A percentile compares a stretch with the other conserved stretches of the same genome.
Conservation (phyloP, 106 monocot genomes). For the Posidonia australis region DNA sequence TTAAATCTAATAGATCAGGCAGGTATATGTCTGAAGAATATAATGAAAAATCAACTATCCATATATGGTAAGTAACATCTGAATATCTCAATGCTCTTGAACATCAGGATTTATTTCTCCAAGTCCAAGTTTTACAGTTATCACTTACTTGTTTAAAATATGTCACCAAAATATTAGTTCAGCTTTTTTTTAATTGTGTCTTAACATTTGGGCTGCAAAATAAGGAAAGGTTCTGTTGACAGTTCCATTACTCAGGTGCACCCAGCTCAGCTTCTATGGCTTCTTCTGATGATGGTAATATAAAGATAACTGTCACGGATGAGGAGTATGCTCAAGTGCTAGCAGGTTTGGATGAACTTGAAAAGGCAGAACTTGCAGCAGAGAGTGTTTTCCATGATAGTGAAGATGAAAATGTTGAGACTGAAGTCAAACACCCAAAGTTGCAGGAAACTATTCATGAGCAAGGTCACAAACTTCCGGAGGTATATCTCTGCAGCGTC, state of each 20-base stretch:
- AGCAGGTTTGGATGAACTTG: conserved; percentile 72
- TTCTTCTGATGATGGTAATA: conserved; percentile 10
- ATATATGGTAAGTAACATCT: neutral
- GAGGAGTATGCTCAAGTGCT: conserved; percentile 51
- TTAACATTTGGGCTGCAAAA: neutral
- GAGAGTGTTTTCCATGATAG: conserved; percentile 24
- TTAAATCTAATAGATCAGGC: neutral
- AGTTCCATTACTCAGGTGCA: neutral
- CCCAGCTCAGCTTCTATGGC: conserved; percentile 1
- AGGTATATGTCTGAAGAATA: too few species aligned
- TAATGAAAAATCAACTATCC: too few species aligned
- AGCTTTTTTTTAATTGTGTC: neutral
- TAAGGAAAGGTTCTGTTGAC: neutral
- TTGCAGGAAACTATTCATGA: neutral
- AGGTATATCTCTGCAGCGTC: neutral
- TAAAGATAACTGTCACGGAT: conserved; percentile 38
- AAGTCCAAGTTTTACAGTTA: neutral
- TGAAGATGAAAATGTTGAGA: conserved; percentile 21
- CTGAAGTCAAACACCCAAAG: neutral
- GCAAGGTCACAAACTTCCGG: neutral
- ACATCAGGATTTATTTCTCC: neutral
- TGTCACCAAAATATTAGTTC: neutral
- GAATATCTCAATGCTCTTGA: neutral
- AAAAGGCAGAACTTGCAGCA: conserved; percentile 63
- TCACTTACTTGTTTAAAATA: neutral